Base-by-base conservation (phyloP, 768 basidiomycete species). In the Mycena galericulata region DNA sequence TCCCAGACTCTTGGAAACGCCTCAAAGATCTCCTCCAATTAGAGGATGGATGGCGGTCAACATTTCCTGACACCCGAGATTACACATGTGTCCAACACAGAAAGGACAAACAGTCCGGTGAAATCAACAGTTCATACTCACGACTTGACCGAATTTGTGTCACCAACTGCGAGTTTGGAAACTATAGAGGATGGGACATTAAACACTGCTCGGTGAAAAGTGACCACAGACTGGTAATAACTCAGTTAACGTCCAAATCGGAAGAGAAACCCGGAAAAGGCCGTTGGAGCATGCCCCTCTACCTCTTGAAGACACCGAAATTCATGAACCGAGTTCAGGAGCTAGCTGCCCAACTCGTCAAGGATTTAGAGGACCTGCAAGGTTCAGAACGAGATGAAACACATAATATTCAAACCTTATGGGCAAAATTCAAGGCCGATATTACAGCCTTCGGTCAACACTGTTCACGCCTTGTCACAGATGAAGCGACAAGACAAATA, bases 291-390 rank as follows among this genome's bases (percentile, higher is more conserved):
- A 27, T 53, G 50, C 50, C 50, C 20, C 17, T 53, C 2, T 53
- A 53, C n/a, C n/a, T 53, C 7, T 20, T 53, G 30, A 53, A 53
- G 30, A 34, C 50, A 7, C n/a, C 30, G 17, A 53, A 53, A 53
- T 53, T 53, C 24, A 53, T 53, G 50, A 53, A 53, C 11, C 15
- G 50, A 32, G 50, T 53, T 20, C 50, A 53, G 17, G 50, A 15
- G 27, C 30, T 53, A 2, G 50, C 50, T 4, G 24, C 10, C 2
- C 26, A 53, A 7, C 49, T 30, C 3, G 9, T 50, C 9, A 32
- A 50, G 11, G 49, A 29, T 8, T 17, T 32, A 5, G 29, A 50
- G 11, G 7, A 7, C 45, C 45, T 46, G 18, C n/a, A 46, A 46
- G 17, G 14, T 14, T 30, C 27, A 4, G 29, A n/a, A 14, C 29